Conservation (phyloP, 192 early-diverging fungal genomes). For the Umbelopsis isabellina region DNA sequence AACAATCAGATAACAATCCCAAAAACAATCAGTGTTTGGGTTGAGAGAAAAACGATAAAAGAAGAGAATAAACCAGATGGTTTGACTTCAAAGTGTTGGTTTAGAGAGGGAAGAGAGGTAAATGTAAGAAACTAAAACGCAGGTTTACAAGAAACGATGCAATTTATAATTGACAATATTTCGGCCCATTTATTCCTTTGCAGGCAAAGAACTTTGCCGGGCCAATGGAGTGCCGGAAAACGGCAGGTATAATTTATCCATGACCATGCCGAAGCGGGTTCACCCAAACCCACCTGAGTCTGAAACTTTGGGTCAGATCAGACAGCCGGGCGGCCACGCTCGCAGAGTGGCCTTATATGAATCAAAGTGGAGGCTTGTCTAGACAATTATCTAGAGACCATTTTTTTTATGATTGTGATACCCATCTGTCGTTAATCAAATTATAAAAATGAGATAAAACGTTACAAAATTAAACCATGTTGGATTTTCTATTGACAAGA, state of each 20-base stretch:
- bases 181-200: conserved; percentile 17
- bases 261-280: not conserved
- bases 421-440: no score
- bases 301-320: not conserved
- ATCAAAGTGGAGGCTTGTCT: no score
- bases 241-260: conserved; percentile 18
- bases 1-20: not conserved
- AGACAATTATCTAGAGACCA: no score
- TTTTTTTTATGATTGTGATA: no score
- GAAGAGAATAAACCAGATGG: not conserved
- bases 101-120: not conserved
- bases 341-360: no score
- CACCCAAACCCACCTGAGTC: no score
- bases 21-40: no score
- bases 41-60: not conserved
- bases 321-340: not conserved
- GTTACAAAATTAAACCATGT: no score
- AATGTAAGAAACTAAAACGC: not conserved
- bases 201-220: conserved; percentile 18
- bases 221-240: not conserved
- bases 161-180: not conserved
- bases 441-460: no score
- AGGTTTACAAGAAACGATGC: not conserved
- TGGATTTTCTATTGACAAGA: no score
- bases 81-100: not conserved